Evolutionary conservation across 1,284 basidiomycete species (phyloP), one percentile per base, ranked within the genome.

Genomic region (Cutaneotrichosporon cavernicola): DNA sequence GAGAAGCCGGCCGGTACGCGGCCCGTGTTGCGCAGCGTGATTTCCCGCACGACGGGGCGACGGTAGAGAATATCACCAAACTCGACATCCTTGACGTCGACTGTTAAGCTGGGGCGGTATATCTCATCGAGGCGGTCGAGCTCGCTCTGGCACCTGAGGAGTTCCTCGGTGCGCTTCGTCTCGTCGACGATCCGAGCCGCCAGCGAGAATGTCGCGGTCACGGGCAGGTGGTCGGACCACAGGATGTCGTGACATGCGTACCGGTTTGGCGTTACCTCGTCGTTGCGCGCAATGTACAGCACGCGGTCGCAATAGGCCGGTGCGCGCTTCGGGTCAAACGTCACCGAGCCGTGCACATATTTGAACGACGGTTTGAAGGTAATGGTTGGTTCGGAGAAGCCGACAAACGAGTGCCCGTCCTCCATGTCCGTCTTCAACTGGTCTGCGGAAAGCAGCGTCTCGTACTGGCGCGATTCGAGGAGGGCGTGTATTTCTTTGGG

Each of bases 71-170:
- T 62, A 4, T 70, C 64, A 0, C 75, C 76, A 65, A 86, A 76
- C 18, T 81, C 79, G 47, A 86, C 67, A 46, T 84, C 81, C 38
- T 81, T 79, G 61, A 75, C 79, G 5, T 79, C 79, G 58, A 83
- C 83, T 65, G 81, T 82, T 61, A 84, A 66, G n/a, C 81, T 80
- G 22, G 81, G 81, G 10, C 84, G 81, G 65, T 82, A 84, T 4
- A 77, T 70, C 38, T 72, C 75, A 52, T 82, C 79, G 21, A 86
- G 72, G 26, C 70, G 73, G 30, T 80, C 74, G 56, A 86, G 71
- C 61, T 78, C 81, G 38, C 67, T 60, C 40, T 73, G 70, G 55
- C 81, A 74, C 4, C 59, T 66, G 18, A 83, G 69, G 8, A 85
- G 71, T 11, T 71, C 71, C 56, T 82, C 79, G 46, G 56, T 63